Evolutionary conservation across 2,329 filamentous ascomycete species (phyloP).

Genomic region (Trichoderma cornu-damae): DNA sequence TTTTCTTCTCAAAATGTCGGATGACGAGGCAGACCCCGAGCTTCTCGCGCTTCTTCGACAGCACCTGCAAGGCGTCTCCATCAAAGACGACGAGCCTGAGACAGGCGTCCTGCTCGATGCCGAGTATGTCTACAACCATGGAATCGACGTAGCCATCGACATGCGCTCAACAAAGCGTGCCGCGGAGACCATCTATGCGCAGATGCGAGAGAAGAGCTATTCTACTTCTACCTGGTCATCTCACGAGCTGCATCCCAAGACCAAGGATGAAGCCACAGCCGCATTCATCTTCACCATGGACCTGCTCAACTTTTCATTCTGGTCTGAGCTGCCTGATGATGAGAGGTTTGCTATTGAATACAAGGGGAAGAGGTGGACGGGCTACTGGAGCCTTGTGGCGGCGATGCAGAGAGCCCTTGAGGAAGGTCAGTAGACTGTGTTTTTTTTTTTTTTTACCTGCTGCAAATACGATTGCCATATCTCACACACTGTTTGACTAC

Average conservation of each 20-base stretch:
- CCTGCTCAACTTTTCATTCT: constrained; percentile 93
- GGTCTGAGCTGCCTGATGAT: constrained; percentile 66
- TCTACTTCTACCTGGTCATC: constrained; percentile 81
- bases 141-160: constrained; percentile 86
- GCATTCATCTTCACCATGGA: constrained; percentile 98
- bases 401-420: constrained; percentile 81
- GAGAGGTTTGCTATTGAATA: constrained; percentile 82
- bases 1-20: constrained; percentile 57
- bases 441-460: neutral
- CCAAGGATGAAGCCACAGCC: constrained; percentile 72
- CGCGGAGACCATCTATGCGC: constrained; percentile 68
- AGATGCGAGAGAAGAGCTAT: constrained; percentile 81
- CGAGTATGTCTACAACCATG: constrained; percentile 84
- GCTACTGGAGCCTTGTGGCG: constrained; percentile 92
- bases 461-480: neutral
- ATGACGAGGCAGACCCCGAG: constrained; percentile 86
- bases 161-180: constrained; percentile 78
- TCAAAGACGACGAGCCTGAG: constrained; percentile 57
- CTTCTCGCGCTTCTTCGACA: constrained; percentile 80
- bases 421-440: constrained; percentile 52
- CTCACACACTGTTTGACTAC: neutral
- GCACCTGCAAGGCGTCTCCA: constrained; percentile 60
- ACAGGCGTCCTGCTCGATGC: constrained; percentile 79
- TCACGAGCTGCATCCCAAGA: constrained; percentile 83
- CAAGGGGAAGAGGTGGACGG: constrained; percentile 75